Evolutionary conservation across 2,329 filamentous ascomycete genomes (phyloP).

Genomic region (Ophiostoma himal-ulmi): DNA sequence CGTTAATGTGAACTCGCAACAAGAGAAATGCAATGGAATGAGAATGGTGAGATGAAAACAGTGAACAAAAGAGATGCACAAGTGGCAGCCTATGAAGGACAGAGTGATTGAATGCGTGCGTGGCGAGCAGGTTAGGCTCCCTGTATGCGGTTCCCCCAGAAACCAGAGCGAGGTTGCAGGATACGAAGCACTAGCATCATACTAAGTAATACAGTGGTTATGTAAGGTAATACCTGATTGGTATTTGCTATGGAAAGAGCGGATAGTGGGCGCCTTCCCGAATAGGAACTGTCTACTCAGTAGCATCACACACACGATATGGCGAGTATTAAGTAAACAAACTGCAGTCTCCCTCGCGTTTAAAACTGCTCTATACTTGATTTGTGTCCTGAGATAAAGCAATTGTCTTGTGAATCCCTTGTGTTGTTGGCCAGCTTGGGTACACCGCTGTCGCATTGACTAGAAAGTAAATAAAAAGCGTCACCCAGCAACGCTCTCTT

Average conservation of each 20-base stretch:
- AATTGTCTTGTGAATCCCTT: background rate
- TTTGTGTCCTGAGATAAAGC: no score
- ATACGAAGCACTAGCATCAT: constrained; percentile 1
- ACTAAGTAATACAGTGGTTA: background rate
- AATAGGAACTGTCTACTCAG: background rate
- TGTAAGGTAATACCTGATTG: background rate
- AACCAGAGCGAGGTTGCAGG: background rate
- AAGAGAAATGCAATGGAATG: background rate
- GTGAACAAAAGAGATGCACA: background rate
- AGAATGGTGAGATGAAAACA: background rate
- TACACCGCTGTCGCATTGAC: background rate
- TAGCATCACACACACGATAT: background rate
- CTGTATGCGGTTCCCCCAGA: constrained; percentile 11
- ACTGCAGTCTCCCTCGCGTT: no score
- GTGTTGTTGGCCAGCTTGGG: background rate
- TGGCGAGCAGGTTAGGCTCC: background rate
- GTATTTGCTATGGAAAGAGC: background rate
- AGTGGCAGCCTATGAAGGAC: background rate
- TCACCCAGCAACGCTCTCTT: constrained; percentile 5
- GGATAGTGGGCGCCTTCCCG: background rate
- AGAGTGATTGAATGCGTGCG: background rate
- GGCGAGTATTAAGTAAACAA: background rate
- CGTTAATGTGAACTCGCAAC: background rate
- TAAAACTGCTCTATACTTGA: no score
- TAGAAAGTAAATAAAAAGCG: background rate